phyloP scores from a whole-genome alignment of 2,329 filamentous ascomycete genomes.

The Neopestalotiopsis sp. region DNA sequence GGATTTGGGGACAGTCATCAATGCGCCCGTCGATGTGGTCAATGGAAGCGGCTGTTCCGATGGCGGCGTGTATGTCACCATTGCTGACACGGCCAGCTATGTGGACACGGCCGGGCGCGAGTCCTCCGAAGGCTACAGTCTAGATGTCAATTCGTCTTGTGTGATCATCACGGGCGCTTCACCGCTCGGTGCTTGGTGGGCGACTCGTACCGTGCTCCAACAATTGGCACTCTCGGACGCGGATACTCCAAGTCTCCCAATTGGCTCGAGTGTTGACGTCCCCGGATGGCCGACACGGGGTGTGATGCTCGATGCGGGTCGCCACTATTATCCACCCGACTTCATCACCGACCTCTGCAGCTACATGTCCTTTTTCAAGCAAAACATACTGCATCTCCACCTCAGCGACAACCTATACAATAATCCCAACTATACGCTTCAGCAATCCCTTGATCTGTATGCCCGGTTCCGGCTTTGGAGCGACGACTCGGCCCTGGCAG shows the following conservation, averaged over 20 bases:
- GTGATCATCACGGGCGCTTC: slow-evolving; percentile 57
- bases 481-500: slow-evolving; percentile 49
- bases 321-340: slow-evolving; percentile 60
- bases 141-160: slow-evolving; percentile 45
- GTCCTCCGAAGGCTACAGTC: slow-evolving; percentile 55
- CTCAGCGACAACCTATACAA: slow-evolving; percentile 62
- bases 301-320: slow-evolving; percentile 55
- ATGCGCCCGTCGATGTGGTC: slow-evolving; percentile 35
- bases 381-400: slow-evolving; percentile 64
- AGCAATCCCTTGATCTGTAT: slow-evolving; percentile 55
- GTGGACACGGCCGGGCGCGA: slow-evolving; percentile 49
- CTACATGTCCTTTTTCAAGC: slow-evolving; percentile 67
- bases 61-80: slow-evolving; percentile 50
- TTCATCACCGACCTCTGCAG: slow-evolving; percentile 63
- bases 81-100: slow-evolving; percentile 46
- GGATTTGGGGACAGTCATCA: slow-evolving; percentile 38
- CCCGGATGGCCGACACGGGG: slow-evolving; percentile 58
- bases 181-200: slow-evolving; percentile 63
- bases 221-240: slow-evolving; percentile 45
- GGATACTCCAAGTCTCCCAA: slow-evolving; percentile 41
- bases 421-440: slow-evolving; percentile 53
- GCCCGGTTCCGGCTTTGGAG: slow-evolving; percentile 61
- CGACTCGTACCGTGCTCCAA: slow-evolving; percentile 60
- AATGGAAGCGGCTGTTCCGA: slow-evolving; percentile 26
- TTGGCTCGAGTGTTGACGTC: slow-evolving; percentile 51